Evolutionary conservation across 805 yeast species (phyloP).

Genomic region (Candida arabinofermentans): DNA sequence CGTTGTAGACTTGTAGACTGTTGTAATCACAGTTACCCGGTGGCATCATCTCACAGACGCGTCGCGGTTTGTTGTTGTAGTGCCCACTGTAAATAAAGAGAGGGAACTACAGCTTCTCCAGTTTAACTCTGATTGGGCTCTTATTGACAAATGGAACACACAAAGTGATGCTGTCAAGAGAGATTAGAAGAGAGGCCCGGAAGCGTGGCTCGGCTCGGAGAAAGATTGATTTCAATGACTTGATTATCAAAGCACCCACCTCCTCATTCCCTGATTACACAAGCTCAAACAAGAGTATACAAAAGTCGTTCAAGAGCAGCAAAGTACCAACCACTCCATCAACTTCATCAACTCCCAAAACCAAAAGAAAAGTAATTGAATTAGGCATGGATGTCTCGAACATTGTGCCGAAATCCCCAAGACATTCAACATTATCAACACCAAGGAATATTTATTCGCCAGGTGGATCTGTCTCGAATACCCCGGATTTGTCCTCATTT

Average conservation of each 20-base stretch:
- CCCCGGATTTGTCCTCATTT: conserved; percentile 18
- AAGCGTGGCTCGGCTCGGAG: conserved; percentile 31
- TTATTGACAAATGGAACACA: too few relatives aligned
- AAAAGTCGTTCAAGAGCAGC: not conserved
- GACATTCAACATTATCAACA: too few relatives aligned
- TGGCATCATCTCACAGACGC: too few relatives aligned
- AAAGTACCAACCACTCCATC: not conserved
- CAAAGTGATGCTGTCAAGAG: conserved; percentile 21
- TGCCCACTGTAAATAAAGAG: too few relatives aligned
- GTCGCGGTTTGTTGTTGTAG: too few relatives aligned
- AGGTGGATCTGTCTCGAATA: conserved; percentile 1
- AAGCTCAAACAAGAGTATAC: not conserved
- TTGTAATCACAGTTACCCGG: too few relatives aligned
- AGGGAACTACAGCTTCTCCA: too few relatives aligned
- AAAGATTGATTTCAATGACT: conserved; percentile 21
- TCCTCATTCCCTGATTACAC: not conserved
- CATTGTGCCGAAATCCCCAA: not conserved
- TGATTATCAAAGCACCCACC: conserved; percentile 22
- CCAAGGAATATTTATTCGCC: not conserved
- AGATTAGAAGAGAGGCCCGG: conserved; percentile 26
- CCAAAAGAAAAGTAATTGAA: not conserved
- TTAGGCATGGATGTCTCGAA: not conserved
- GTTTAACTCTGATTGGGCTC: too few relatives aligned
- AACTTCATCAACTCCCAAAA: not conserved
- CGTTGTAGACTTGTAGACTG: too few relatives aligned